These are phyloP conservation scores for Ophiocordyceps polyrhachis-furcata DNA, from an alignment of 2,329 filamentous ascomycete species.

Conservation along the genomic window DNA sequence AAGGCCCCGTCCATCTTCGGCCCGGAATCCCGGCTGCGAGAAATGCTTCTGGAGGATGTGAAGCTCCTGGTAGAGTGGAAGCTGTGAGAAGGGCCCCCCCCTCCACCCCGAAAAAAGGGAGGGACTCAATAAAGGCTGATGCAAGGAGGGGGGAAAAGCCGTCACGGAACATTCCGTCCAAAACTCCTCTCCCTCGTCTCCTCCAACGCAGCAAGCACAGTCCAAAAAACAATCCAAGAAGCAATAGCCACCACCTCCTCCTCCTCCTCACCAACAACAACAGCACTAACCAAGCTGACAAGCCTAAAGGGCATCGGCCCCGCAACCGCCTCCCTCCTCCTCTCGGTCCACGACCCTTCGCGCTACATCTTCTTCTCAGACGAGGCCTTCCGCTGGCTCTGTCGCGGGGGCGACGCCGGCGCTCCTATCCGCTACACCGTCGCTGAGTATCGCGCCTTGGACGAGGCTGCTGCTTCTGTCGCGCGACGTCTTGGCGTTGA, in stretches of 20 bases:
- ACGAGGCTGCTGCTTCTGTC: slow-evolving; percentile 13
- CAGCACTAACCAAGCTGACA: slow-evolving; percentile 31
- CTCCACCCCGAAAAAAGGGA: not conserved
- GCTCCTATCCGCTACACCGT: slow-evolving; percentile 6
- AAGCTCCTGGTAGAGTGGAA: slow-evolving; percentile 51
- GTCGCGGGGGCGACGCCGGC: slow-evolving; percentile 28
- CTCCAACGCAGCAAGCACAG: slow-evolving; percentile 34
- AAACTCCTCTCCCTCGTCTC: slow-evolving; percentile 40
- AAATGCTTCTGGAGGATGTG: slow-evolving; percentile 38
- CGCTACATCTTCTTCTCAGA: slow-evolving; percentile 60
- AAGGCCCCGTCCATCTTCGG: slow-evolving; percentile 30
- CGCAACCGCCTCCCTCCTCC: slow-evolving; percentile 57
- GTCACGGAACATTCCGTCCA: slow-evolving; percentile 44
- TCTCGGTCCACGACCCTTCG: slow-evolving; percentile 43
- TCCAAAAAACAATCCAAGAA: slow-evolving; percentile 28
- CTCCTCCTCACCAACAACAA: slow-evolving; percentile 16
- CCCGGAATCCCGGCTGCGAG: not conserved
- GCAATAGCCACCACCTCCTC: slow-evolving; percentile 34
- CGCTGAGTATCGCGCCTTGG: slow-evolving; percentile 51
- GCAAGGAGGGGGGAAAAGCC: slow-evolving; percentile 14
- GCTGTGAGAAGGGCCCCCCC: slow-evolving; percentile 30
- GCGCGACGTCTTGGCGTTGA: slow-evolving; percentile 23
- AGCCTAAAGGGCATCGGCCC: slow-evolving; percentile 59
- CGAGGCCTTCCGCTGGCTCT: slow-evolving; percentile 57
- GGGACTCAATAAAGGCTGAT: not conserved